These are phyloP conservation scores for Oenanthe sinensis DNA, from an alignment of 129 eudicot genomes.

Conservation along the genomic window DNA sequence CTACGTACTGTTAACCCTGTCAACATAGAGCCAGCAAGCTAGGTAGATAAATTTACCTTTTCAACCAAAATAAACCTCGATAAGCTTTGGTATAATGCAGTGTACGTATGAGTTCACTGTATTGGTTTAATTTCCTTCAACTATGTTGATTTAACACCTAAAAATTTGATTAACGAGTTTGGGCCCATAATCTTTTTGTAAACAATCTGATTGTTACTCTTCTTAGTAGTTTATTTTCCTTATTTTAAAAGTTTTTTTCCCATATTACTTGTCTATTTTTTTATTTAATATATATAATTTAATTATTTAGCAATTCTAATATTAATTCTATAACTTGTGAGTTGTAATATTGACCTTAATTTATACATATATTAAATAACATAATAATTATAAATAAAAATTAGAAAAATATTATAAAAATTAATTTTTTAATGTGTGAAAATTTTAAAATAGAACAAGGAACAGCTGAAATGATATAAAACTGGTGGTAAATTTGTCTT, in stretches of 20 bases:
- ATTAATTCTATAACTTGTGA: no score
- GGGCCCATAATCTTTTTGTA: background rate
- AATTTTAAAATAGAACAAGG: no score
- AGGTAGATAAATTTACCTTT: background rate
- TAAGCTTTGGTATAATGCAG: background rate
- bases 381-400: no score
- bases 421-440: no score
- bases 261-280: no score
- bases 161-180: background rate
- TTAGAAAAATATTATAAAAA: no score
- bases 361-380: no score
- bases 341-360: no score
- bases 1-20: background rate
- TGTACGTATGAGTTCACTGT: background rate
- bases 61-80: background rate
- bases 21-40: background rate
- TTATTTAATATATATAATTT: no score
- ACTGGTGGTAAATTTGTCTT: background rate
- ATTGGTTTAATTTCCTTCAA: background rate
- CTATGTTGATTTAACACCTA: background rate
- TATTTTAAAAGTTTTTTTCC: no score
- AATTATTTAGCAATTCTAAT: no score
- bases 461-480: background rate
- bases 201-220: background rate
- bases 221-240: no score